These are phyloP conservation scores for Verticillium dahliae DNA, from an alignment of 2,329 filamentous ascomycete genomes.

Conservation along the genomic window DNA sequence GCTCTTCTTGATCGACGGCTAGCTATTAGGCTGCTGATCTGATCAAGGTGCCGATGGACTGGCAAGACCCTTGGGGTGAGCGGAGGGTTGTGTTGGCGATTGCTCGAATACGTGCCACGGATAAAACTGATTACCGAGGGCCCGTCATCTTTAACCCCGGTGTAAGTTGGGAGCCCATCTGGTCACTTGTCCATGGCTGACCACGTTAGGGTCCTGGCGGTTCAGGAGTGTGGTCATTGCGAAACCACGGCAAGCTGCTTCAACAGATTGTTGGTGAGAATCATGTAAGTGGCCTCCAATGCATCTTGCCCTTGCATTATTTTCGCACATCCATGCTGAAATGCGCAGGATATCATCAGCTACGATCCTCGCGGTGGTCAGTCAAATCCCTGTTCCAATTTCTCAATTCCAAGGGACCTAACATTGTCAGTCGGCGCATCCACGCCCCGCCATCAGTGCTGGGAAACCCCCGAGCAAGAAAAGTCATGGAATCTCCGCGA, in stretches of 20 bases:
- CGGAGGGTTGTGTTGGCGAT: slow-evolving; percentile 24
- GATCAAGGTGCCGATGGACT: slow-evolving; percentile 28
- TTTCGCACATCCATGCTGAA: not conserved
- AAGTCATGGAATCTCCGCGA: slow-evolving; percentile 36
- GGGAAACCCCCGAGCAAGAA: slow-evolving; percentile 32
- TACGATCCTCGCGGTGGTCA: slow-evolving; percentile 43
- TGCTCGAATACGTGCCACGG: slow-evolving; percentile 23
- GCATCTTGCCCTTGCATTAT: not conserved
- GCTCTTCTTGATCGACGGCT: not conserved
- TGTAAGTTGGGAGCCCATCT: slow-evolving; percentile 14
- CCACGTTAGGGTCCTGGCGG: slow-evolving; percentile 38
- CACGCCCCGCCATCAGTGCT: slow-evolving; percentile 44
- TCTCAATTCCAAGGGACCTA: not conserved
- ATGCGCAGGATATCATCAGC: slow-evolving; percentile 36
- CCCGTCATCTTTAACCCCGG: slow-evolving; percentile 28
- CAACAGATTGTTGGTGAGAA: slow-evolving; percentile 41
- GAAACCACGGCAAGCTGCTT: slow-evolving; percentile 20
- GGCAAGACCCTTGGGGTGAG: slow-evolving; percentile 19
- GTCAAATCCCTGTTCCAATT: slow-evolving; percentile 2
- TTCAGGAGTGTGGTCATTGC: slow-evolving; percentile 31
- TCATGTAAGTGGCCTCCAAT: slow-evolving; percentile 24
- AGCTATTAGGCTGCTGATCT: slow-evolving; percentile 12
- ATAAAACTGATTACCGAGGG: slow-evolving; percentile 15
- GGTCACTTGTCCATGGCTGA: not conserved
- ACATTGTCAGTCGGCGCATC: slow-evolving; percentile 34